A percentile compares a stretch with the other conserved stretches of the same genome.
phyloP scores from a whole-genome alignment of 495 filamentous ascomycete species.

The Penicillium soppii region DNA sequence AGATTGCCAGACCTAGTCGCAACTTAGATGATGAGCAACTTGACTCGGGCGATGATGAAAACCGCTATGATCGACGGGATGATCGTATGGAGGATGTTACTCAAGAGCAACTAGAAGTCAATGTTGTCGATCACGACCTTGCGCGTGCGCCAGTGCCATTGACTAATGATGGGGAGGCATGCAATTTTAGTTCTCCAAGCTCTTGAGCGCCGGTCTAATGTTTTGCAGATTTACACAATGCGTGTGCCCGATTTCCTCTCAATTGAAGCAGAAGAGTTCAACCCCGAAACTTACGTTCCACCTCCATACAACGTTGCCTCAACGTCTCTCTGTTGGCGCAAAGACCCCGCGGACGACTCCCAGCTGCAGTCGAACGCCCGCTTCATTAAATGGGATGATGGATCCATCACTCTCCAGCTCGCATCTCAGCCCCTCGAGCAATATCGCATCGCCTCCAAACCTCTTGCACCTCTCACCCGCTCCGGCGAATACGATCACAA shows the following conservation, averaged over 20 bases:
- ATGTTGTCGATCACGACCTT: conserved; percentile 59
- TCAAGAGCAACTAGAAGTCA: conserved; percentile 46
- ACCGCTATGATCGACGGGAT: conserved; percentile 49
- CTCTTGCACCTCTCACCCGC: conserved; percentile 68
- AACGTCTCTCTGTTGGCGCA: conserved; percentile 69
- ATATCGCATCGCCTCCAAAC: conserved; percentile 74
- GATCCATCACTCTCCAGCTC: conserved; percentile 76
- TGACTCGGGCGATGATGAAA: conserved; percentile 76
- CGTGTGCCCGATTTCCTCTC: conserved; percentile 78
- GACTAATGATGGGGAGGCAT: conserved; percentile 65
- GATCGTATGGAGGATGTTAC: conserved; percentile 49
- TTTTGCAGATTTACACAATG: conserved; percentile 68
- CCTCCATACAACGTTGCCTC: conserved; percentile 66
- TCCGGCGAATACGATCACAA: conserved; percentile 62
- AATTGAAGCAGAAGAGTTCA: conserved; percentile 71
- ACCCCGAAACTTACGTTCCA: conserved; percentile 67
- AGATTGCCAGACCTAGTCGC: conserved; percentile 47
- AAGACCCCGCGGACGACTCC: conserved; percentile 58
- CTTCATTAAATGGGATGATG: conserved; percentile 80
- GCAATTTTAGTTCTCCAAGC: not conserved
- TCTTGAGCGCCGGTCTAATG: not conserved
- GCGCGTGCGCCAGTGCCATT: conserved; percentile 68
- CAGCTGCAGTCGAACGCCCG: conserved; percentile 73
- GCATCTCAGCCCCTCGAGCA: conserved; percentile 71
- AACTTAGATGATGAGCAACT: conserved; percentile 71